These are phyloP conservation scores for Vachellia collinsii DNA, from an alignment of 306 rosid species.

Conservation along the genomic window DNA sequence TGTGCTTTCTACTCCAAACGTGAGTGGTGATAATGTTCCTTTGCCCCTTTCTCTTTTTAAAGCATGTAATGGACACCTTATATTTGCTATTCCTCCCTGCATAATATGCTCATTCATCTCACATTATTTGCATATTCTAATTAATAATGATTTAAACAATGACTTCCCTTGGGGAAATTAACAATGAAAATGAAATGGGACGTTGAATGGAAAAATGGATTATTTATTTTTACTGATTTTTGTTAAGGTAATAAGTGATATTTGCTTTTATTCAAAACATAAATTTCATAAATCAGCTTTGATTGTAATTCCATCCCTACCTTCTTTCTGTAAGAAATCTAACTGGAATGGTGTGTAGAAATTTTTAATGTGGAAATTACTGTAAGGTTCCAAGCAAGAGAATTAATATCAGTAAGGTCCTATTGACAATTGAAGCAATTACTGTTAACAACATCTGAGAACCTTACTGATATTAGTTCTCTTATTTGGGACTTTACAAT, in stretches of 20 bases:
- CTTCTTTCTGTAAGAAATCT: not conserved
- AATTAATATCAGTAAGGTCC: no score
- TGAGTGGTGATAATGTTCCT: conserved; percentile 43
- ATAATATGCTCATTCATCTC: conserved; percentile 3
- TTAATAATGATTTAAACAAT: not conserved
- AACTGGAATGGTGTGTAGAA: not conserved
- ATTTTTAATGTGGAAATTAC: no score
- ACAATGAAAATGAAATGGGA: not conserved
- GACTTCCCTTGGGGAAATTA: not conserved
- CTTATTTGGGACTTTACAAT: no score
- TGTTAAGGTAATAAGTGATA: not conserved
- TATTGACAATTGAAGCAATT: no score
- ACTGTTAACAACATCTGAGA: no score
- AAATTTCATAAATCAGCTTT: not conserved
- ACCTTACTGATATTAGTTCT: no score
- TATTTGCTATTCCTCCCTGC: conserved; percentile 28
- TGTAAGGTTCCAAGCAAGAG: no score
- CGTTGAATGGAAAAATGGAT: not conserved
- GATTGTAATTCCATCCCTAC: not conserved
- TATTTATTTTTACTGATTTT: no score
- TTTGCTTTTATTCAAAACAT: not conserved
- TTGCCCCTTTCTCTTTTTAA: not conserved
- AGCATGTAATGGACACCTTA: not conserved
- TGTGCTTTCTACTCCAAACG: conserved; percentile 93
- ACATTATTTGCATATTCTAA: not conserved